Evolutionary conservation across 306 rosid species (phyloP).

Genomic region (Elaeagnus macrophylla): DNA sequence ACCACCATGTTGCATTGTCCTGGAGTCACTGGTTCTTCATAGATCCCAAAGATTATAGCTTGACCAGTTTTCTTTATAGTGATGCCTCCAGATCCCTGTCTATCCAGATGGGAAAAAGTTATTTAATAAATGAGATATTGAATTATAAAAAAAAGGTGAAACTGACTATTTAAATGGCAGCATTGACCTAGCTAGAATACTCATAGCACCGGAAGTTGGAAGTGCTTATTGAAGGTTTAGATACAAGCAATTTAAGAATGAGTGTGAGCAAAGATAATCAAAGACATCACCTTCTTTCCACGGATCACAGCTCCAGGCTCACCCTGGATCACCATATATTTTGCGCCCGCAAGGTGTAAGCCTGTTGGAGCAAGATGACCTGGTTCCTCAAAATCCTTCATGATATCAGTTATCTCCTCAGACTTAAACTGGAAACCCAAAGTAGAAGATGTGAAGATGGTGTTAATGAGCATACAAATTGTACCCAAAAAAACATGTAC

Average conservation of each 20-base stretch:
- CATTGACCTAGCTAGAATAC: too few species aligned
- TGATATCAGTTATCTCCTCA: constrained; percentile 49
- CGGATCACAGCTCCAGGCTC: constrained; percentile 96
- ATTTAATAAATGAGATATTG: background rate
- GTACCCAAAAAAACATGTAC: too few species aligned
- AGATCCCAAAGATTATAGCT: constrained; percentile 80
- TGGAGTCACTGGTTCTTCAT: constrained; percentile 95
- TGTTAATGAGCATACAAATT: too few species aligned
- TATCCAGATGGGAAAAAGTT: background rate
- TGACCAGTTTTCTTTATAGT: constrained; percentile 90
- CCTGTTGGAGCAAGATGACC: constrained; percentile 96
- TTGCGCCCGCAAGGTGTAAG: constrained; percentile 53
- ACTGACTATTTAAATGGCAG: too few species aligned
- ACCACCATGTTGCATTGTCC: constrained; percentile 97
- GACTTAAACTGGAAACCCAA: constrained; percentile 41
- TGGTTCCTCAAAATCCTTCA: constrained; percentile 89
- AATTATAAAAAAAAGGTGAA: too few species aligned
- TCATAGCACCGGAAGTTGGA: too few species aligned
- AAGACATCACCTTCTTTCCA: constrained; percentile 94
- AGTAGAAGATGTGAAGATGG: background rate
- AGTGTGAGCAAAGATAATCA: background rate
- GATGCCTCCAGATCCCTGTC: constrained; percentile 84
- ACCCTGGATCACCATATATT: constrained; percentile 94
- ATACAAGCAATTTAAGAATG: background rate
- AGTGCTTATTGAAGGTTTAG: background rate